Evolutionary conservation across 1,284 basidiomycete species (phyloP).

Genomic region (Pterula multifida): DNA sequence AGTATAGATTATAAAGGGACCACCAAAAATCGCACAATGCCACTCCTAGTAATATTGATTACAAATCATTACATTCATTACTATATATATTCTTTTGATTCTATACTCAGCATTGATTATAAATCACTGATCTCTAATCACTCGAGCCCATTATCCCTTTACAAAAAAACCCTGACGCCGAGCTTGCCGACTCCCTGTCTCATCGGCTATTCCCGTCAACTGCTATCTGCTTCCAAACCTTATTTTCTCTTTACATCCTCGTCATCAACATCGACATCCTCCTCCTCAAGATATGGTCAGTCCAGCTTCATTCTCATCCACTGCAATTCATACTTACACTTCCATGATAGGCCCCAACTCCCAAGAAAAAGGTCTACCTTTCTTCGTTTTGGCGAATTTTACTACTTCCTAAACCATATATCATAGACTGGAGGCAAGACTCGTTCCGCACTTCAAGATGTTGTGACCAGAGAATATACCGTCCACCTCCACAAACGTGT

Average conservation of each 20-base stretch:
- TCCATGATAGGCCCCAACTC: slow-evolving; percentile 19
- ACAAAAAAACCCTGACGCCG: slow-evolving; percentile 11
- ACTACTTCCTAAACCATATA: slow-evolving; percentile 8
- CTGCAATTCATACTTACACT: slow-evolving; percentile 3
- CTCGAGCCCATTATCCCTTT: background rate
- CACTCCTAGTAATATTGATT: background rate
- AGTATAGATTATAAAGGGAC: background rate
- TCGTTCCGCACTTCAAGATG: slow-evolving; percentile 89
- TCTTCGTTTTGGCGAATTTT: background rate
- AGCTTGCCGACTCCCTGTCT: slow-evolving; percentile 18
- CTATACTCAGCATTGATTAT: background rate
- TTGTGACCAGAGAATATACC: slow-evolving; percentile 94
- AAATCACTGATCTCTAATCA: background rate
- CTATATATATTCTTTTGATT: background rate
- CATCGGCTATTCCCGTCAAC: slow-evolving; percentile 19
- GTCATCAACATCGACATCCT: slow-evolving; percentile 29
- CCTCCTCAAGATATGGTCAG: slow-evolving; percentile 53
- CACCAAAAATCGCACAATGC: background rate
- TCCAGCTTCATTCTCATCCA: slow-evolving; percentile 15
- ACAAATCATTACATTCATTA: background rate
- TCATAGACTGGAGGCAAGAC: slow-evolving; percentile 64
- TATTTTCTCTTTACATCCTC: slow-evolving; percentile 18
- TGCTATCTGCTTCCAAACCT: slow-evolving; percentile 4
- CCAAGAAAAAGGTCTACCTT: slow-evolving; percentile 36
- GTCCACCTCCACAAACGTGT: slow-evolving; percentile 92